Conservation (phyloP, 768 basidiomycete species). For the Boletus rubroflammeus region DNA sequence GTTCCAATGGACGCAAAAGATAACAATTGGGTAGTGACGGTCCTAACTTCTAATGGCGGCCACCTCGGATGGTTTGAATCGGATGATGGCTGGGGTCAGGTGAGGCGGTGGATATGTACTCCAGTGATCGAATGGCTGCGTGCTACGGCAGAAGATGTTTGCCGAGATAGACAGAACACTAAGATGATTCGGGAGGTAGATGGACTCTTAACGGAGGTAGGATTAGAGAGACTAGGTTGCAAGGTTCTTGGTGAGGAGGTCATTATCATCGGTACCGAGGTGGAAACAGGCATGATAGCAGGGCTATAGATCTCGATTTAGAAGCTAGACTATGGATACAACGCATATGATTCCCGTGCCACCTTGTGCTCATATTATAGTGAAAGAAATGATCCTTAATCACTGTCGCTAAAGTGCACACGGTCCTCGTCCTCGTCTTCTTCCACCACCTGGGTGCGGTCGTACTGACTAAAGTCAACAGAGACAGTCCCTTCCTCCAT, state of each 20-base stretch:
- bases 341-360: slow-evolving; percentile 5
- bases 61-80: slow-evolving; percentile 84
- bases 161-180: slow-evolving; percentile 32
- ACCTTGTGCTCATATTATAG: background rate
- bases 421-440: slow-evolving; percentile 56
- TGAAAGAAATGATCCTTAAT: slow-evolving; percentile 41
- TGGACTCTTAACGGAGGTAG: slow-evolving; percentile 61
- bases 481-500: slow-evolving; percentile 84
- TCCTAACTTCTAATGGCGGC: slow-evolving; percentile 61
- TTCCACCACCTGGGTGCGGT: slow-evolving; percentile 51
- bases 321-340: slow-evolving; percentile 9
- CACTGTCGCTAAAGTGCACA: slow-evolving; percentile 84
- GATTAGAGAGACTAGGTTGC: slow-evolving; percentile 53
- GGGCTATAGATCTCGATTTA: slow-evolving; percentile 46
- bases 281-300: slow-evolving; percentile 53
- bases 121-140: slow-evolving; percentile 73
- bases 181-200: slow-evolving; percentile 45
- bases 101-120: slow-evolving; percentile 59
- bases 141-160: slow-evolving; percentile 51
- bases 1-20: slow-evolving; percentile 55
- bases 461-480: slow-evolving; percentile 88
- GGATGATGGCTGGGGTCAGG: slow-evolving; percentile 32
- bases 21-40: slow-evolving; percentile 56
- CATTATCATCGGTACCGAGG: slow-evolving; percentile 50
- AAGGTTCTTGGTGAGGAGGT: slow-evolving; percentile 53